Base-by-base conservation (phyloP, 2,329 filamentous ascomycete genomes). In the Laburnicola sp. region DNA sequence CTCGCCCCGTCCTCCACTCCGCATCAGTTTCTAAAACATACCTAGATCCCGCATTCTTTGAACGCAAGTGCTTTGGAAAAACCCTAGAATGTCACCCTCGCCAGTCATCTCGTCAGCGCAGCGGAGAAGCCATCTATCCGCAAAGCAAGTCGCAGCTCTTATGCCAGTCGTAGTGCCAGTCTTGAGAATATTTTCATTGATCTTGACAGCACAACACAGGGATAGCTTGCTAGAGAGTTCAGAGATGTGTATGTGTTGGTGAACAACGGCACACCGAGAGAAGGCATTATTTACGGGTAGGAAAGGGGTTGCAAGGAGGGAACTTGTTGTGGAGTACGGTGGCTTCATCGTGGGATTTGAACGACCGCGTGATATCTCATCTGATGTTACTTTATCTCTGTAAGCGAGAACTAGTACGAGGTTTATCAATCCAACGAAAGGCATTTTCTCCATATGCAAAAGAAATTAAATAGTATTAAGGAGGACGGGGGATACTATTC, bases 401-500 rank as follows among this genome's bases (percentile, higher is more conserved):
- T 89, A 96, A 68, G 78, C 83, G 38, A 97, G 92, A 44, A 97
- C 97, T 70, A 91, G 97, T 45, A 92, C 86, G 0, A 93, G 93
- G 4, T 80, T 97, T 39, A 93, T 97, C 77, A 89, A 94, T 77
- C 89, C 97, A 87, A 97, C 93, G 1, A 93, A 97, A 77, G 89
- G 88, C 23, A 78, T 96, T 41, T 74, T 97, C 16, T 84, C 87
- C 38, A 85, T 91, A 68, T 94, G 92, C 80, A 87, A 89, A 80
- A 81, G 64, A 63, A 76, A 53, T 54, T 70, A 10, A 81, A 92
- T 42, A 86, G 88, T 48, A n/a, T n/a, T n/a, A n/a, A n/a, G n/a
- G n/a, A 91, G 91, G 41, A 79, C 82, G 38, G 93, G 93, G 58
- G 93, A 97, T 70, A 89, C 97, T 69, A 95, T 97, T 77, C 97